Conservation (phyloP, 2,329 filamentous ascomycete species). For the Scedosporium apiospermum region DNA sequence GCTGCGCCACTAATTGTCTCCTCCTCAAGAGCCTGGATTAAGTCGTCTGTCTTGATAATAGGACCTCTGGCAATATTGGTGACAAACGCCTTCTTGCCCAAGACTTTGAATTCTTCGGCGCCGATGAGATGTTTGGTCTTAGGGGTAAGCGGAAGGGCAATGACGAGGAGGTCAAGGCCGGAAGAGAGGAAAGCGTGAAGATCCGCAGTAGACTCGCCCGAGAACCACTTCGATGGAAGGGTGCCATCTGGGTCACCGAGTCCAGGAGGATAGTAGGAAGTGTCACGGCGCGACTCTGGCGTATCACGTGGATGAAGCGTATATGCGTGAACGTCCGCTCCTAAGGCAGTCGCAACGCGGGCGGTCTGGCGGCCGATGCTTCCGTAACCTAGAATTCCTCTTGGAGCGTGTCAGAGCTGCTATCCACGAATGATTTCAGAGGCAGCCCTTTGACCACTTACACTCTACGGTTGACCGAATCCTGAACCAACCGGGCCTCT, state of each 20-base stretch:
- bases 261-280: constrained; percentile 57
- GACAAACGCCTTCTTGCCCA: constrained; percentile 46
- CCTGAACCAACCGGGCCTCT: constrained; percentile 21
- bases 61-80: constrained; percentile 61
- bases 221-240: constrained; percentile 42
- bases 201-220: constrained; percentile 29
- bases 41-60: constrained; percentile 39
- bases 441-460: constrained; percentile 19
- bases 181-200: constrained; percentile 40
- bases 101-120: constrained; percentile 35
- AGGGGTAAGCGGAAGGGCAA: constrained; percentile 41
- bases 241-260: constrained; percentile 45
- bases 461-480: constrained; percentile 39
- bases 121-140: constrained; percentile 42
- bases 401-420: constrained; percentile 11
- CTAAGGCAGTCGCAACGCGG: constrained; percentile 52
- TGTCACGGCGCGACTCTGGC: constrained; percentile 52
- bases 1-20: constrained; percentile 51
- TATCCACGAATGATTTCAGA: no score
- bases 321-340: constrained; percentile 66
- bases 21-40: constrained; percentile 50
- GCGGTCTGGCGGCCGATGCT: constrained; percentile 44
- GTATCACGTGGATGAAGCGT: constrained; percentile 62
- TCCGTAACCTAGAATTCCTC: constrained; percentile 45
- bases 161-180: constrained; percentile 42